These are phyloP conservation scores for Sporisorium sorghi DNA, from an alignment of 1,284 basidiomycete species.

Conservation along the genomic window DNA sequence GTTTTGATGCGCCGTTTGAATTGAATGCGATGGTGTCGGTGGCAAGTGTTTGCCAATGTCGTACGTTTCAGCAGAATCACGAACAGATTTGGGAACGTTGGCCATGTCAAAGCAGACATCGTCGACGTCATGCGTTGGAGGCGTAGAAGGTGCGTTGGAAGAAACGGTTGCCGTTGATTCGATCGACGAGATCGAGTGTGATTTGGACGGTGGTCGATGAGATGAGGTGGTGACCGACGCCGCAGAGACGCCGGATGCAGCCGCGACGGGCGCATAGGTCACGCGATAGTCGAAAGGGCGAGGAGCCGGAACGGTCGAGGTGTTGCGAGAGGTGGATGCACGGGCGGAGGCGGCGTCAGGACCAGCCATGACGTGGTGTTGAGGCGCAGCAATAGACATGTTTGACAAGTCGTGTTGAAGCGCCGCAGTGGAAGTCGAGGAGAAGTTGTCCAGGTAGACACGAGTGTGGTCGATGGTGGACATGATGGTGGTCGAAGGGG, in stretches of 20 bases:
- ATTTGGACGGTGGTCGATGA: constrained; percentile 37
- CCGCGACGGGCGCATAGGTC: constrained; percentile 18
- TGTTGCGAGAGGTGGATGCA: background rate
- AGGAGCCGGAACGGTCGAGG: constrained; percentile 4
- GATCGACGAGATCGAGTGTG: constrained; percentile 32
- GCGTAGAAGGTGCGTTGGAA: constrained; percentile 31
- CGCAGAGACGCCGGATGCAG: constrained; percentile 18
- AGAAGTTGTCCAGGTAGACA: constrained; percentile 25
- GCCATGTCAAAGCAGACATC: constrained; percentile 35
- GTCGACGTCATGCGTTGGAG: constrained; percentile 26
- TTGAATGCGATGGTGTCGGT: constrained; percentile 5
- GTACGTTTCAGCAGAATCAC: constrained; percentile 16
- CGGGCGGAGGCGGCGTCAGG: constrained; percentile 9
- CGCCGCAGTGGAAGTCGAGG: constrained; percentile 15
- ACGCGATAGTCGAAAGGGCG: constrained; percentile 14
- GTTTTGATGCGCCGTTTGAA: background rate
- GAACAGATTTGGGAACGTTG: constrained; percentile 26
- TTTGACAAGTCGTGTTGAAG: constrained; percentile 33
- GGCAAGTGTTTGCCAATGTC: constrained; percentile 20
- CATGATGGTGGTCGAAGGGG: constrained; percentile 13
- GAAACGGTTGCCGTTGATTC: constrained; percentile 25
- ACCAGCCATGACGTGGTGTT: background rate
- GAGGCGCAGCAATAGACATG: constrained; percentile 27
- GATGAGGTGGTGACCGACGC: constrained; percentile 20
- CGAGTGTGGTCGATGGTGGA: constrained; percentile 14